Percentiles rank a stretch among this genome's conserved stretches.
Evolutionary conservation across 2,329 filamentous ascomycete genomes (phyloP).

Genomic region (Dactylellina leptospora): DNA sequence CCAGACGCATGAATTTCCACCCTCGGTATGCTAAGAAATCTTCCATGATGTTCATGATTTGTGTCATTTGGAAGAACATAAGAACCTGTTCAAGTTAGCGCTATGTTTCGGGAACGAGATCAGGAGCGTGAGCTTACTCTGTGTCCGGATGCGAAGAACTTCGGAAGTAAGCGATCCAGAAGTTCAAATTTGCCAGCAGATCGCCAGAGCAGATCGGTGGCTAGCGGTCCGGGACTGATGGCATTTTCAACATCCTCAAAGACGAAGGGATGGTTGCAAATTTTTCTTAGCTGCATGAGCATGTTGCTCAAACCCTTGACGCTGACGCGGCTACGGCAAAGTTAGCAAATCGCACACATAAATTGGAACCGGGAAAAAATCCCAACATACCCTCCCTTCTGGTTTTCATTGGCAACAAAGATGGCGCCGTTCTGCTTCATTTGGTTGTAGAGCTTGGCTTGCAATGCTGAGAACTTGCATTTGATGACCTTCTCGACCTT

Average conservation of each 20-base stretch:
- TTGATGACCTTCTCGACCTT: slow-evolving; percentile 99
- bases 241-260: slow-evolving; percentile 98
- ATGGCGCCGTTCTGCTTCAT: slow-evolving; percentile 96
- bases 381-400: slow-evolving; percentile 52
- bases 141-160: slow-evolving; percentile 90
- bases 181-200: slow-evolving; percentile 97
- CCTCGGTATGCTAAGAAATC: slow-evolving; percentile 89
- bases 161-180: slow-evolving; percentile 88
- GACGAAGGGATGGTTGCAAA: slow-evolving; percentile 98
- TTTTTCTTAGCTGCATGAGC: slow-evolving; percentile 98
- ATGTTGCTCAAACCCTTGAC: slow-evolving; percentile 87
- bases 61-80: slow-evolving; percentile 99
- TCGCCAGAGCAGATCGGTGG: slow-evolving; percentile 94
- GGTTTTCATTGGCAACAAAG: slow-evolving; percentile 92
- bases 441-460: slow-evolving; percentile 94
- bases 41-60: slow-evolving; percentile 99
- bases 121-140: slow-evolving; percentile 65
- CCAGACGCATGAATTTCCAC: slow-evolving; percentile 86
- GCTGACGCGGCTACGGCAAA: slow-evolving; percentile 49
- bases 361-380: not conserved
- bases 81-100: slow-evolving; percentile 65
- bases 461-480: slow-evolving; percentile 95
- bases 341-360: slow-evolving; percentile 9
- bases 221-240: slow-evolving; percentile 88
- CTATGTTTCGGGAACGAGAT: not conserved